Percentiles rank a stretch among this genome's conserved stretches.
Evolutionary conservation across 768 basidiomycete genomes (phyloP).

Genomic region (Kondoa subrosea): DNA sequence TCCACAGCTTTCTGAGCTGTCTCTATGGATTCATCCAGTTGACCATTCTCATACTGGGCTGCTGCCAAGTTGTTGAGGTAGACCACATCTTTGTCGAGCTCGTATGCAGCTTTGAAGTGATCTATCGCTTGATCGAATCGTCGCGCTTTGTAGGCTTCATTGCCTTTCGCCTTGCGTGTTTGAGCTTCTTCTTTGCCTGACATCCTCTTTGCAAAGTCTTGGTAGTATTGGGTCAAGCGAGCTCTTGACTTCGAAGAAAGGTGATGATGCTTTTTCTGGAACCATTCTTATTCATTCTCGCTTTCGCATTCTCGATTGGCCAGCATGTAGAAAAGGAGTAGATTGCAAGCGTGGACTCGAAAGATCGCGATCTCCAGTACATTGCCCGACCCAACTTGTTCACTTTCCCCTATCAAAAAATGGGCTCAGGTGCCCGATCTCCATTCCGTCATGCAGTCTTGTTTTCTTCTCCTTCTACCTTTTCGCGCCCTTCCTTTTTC

Average conservation of each 20-base stretch:
- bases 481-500: background rate
- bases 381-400: too few species aligned
- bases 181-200: constrained; percentile 14
- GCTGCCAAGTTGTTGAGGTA: constrained; percentile 85
- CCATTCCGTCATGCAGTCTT: background rate
- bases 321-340: too few species aligned
- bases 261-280: too few species aligned
- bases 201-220: too few species aligned
- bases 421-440: background rate
- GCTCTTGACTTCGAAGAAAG: too few species aligned
- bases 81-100: constrained; percentile 76
- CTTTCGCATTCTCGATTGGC: too few species aligned
- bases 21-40: constrained; percentile 79
- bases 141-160: constrained; percentile 34
- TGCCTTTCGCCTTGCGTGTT: constrained; percentile 21
- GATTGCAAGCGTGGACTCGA: too few species aligned
- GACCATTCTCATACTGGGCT: constrained; percentile 80
- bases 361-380: too few species aligned
- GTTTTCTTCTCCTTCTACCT: background rate
- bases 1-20: constrained; percentile 91
- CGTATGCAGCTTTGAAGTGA: constrained; percentile 72
- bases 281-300: too few species aligned
- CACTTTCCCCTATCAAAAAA: too few species aligned
- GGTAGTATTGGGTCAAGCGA: too few species aligned
- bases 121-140: constrained; percentile 59